Conservation (phyloP, 129 eudicot genomes). For the Flaveria trinervia region DNA sequence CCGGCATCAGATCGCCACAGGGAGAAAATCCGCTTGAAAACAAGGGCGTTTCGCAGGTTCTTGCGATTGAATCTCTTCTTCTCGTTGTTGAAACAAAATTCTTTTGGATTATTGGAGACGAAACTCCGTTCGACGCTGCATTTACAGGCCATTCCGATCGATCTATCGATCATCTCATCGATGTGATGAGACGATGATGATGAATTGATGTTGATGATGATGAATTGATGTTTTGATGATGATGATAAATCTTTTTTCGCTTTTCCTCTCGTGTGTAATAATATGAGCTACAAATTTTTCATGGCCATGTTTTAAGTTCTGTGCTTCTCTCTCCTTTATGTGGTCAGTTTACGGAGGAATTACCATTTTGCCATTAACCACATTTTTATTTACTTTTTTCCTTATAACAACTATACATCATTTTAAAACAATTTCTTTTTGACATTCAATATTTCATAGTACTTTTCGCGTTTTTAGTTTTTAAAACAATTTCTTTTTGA, state of each 20-base stretch:
- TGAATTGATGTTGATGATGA: neutral
- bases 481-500: no score
- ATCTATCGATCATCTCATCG: constrained; percentile 39
- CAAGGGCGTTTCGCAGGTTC: constrained; percentile 35
- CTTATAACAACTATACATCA: no score
- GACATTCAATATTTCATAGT: no score
- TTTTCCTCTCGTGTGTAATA: neutral
- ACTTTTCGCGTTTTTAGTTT: no score
- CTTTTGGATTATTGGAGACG: constrained; percentile 24
- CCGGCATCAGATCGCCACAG: constrained; percentile 42
- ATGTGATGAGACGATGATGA: neutral
- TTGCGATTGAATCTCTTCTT: constrained; percentile 26
- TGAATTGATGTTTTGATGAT: neutral
- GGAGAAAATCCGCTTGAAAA: constrained; percentile 29
- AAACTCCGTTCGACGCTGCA: constrained; percentile 40
- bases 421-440: no score
- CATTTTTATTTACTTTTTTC: neutral
- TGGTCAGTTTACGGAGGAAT: constrained; percentile 1
- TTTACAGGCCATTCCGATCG: constrained; percentile 52
- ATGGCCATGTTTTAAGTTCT: constrained; percentile 26
- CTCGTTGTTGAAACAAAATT: constrained; percentile 32
- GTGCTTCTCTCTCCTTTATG: constrained; percentile 12
- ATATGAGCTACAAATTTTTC: constrained; percentile 24
- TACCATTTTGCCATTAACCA: constrained; percentile 11
- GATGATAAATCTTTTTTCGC: neutral